phyloP scores from a whole-genome alignment of 2,329 filamentous ascomycete genomes.

The Colletotrichum shisoi region DNA sequence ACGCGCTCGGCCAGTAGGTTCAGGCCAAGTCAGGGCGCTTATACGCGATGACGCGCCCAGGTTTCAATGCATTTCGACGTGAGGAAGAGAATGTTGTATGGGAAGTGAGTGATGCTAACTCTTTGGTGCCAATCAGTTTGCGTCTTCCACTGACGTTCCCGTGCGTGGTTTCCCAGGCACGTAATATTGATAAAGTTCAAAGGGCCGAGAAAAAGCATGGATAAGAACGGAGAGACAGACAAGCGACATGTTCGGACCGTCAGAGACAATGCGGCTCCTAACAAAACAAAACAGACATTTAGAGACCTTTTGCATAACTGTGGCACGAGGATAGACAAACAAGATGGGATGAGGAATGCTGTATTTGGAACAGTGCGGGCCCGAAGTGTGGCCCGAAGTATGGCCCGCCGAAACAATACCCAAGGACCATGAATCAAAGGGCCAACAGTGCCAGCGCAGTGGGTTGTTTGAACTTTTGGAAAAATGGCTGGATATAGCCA shows the following conservation, averaged over 20 bases:
- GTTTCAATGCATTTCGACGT: not conserved
- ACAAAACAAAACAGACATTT: conserved; percentile 18
- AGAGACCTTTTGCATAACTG: not conserved
- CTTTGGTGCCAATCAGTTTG: not conserved
- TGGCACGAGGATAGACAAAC: conserved; percentile 3
- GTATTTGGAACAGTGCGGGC: conserved; percentile 15
- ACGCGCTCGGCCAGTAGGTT: conserved; percentile 12
- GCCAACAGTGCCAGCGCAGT: not conserved
- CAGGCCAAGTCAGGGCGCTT: conserved; percentile 18
- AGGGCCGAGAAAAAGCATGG: not conserved
- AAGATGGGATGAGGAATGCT: conserved; percentile 24
- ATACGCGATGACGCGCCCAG: conserved; percentile 1
- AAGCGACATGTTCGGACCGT: conserved; percentile 29
- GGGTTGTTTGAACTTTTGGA: conserved; percentile 9
- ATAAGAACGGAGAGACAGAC: conserved; percentile 2
- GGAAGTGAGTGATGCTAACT: not conserved
- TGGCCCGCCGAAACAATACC: not conserved
- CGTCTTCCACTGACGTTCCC: not conserved
- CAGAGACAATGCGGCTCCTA: conserved; percentile 4
- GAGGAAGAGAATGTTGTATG: not conserved
- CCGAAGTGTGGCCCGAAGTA: not conserved
- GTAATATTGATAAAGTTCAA: not conserved
- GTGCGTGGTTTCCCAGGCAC: not conserved
- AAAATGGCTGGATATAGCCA: conserved; percentile 2
- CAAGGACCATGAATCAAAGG: conserved; percentile 1